These are phyloP conservation scores for Ustanciosporium gigantosporum DNA, from an alignment of 1,284 basidiomycete genomes.

Conservation along the genomic window DNA sequence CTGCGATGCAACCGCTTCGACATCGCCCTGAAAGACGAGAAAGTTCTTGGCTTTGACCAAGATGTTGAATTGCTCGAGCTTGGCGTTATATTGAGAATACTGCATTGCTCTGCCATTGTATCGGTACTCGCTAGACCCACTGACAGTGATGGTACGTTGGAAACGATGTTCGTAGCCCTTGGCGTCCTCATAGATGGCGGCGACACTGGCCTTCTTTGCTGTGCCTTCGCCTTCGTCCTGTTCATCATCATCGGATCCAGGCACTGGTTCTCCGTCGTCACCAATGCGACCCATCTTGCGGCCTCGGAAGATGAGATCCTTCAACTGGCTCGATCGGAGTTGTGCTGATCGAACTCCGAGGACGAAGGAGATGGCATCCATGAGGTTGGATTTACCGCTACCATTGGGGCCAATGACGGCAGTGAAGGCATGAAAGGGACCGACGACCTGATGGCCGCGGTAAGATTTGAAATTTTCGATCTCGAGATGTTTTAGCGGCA, in stretches of 20 bases:
- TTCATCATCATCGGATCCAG: conserved; percentile 61
- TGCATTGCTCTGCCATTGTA: conserved; percentile 51
- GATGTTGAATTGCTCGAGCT: conserved; percentile 69
- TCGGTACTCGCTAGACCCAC: conserved; percentile 70
- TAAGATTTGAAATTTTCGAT: conserved; percentile 65
- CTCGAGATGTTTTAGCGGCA: conserved; percentile 58
- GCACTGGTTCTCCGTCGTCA: conserved; percentile 55
- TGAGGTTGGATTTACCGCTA: conserved; percentile 96
- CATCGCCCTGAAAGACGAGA: conserved; percentile 95
- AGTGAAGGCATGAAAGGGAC: conserved; percentile 89
- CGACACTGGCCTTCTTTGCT: conserved; percentile 90
- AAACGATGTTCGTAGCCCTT: conserved; percentile 83
- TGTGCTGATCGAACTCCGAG: conserved; percentile 93
- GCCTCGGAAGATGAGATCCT: conserved; percentile 92
- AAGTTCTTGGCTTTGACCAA: conserved; percentile 99
- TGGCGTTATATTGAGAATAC: conserved; percentile 49
- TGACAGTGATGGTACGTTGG: conserved; percentile 79
- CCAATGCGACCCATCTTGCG: conserved; percentile 68
- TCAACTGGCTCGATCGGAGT: conserved; percentile 86
- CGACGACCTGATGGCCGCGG: conserved; percentile 81
- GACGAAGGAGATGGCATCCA: conserved; percentile 99
- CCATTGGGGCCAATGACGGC: conserved; percentile 97
- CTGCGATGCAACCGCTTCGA: conserved; percentile 95
- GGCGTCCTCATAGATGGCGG: conserved; percentile 82
- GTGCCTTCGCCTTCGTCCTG: conserved; percentile 73